Percentiles rank a stretch among this genome's conserved stretches.
Conservation (phyloP, 495 filamentous ascomycete genomes). For the Ascodesmis nigricans region DNA sequence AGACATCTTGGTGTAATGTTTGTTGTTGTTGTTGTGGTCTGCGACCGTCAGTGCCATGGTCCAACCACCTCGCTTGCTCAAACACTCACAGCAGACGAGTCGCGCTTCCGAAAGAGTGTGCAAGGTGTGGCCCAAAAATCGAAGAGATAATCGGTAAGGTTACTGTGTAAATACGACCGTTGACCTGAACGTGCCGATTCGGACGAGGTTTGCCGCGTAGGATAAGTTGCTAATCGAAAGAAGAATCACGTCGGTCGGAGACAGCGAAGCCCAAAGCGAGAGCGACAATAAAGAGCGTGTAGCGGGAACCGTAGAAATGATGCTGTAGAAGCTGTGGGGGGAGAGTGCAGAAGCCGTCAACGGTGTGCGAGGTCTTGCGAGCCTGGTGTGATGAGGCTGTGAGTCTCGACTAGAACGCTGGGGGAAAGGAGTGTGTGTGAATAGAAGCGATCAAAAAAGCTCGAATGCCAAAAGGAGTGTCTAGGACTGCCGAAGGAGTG, state of each 20-base stretch:
- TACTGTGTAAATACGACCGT: constrained; percentile 11
- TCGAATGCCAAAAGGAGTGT: constrained; percentile 23
- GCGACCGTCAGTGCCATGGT: constrained; percentile 1
- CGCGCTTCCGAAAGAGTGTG: background rate
- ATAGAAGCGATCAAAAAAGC: no score
- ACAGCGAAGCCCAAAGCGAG: constrained; percentile 17
- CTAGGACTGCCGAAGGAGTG: constrained; percentile 24
- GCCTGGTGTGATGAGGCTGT: constrained; percentile 15
- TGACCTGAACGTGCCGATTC: constrained; percentile 20
- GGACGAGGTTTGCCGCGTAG: constrained; percentile 1
- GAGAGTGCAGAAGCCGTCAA: constrained; percentile 19
- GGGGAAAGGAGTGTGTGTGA: no score
- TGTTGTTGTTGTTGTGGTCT: constrained; percentile 2
- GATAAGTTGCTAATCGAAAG: constrained; percentile 6
- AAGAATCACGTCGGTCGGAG: constrained; percentile 21
- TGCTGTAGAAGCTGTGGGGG: constrained; percentile 12
- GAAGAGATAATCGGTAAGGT: background rate
- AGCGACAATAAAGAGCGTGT: constrained; percentile 13
- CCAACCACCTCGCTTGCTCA: background rate
- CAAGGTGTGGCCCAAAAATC: background rate
- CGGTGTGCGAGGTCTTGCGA: no score
- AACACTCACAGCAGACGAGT: background rate
- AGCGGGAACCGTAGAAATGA: no score
- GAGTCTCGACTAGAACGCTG: constrained; percentile 19
- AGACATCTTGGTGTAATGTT: constrained; percentile 13